A percentile compares a stretch with the other conserved stretches of the same genome.
Evolutionary conservation across 495 filamentous ascomycete species (phyloP).

Genomic region (Poronia punctata): DNA sequence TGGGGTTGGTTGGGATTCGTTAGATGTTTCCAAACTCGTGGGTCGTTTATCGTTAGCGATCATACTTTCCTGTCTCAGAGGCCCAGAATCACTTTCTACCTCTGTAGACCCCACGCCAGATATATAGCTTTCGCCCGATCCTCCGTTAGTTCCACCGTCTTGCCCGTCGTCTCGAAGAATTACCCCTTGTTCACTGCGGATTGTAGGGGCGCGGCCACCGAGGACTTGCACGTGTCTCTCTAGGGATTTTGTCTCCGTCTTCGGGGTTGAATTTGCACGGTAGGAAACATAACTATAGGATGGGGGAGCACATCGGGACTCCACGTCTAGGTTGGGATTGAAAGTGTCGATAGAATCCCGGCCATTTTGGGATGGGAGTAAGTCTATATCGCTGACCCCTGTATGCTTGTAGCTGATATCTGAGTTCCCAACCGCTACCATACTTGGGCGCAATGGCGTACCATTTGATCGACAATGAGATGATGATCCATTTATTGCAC

Average conservation of each 20-base stretch:
- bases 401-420: constrained; percentile 6
- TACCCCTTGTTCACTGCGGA: constrained; percentile 24
- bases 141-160: not conserved
- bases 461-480: constrained; percentile 10
- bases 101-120: not conserved
- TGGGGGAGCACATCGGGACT: constrained; percentile 14
- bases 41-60: too few species aligned
- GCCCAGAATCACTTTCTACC: not conserved
- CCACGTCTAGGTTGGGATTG: constrained; percentile 21
- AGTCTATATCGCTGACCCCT: constrained; percentile 21
- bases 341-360: constrained; percentile 26
- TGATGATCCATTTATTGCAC: constrained; percentile 3
- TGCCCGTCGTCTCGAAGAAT: constrained; percentile 22
- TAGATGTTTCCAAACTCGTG: too few species aligned
- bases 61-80: too few species aligned
- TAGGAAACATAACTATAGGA: constrained; percentile 20
- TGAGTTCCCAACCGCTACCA: constrained; percentile 6
- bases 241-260: constrained; percentile 19
- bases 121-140: not conserved
- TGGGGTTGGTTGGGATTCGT: too few species aligned
- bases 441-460: constrained; percentile 10
- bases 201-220: constrained; percentile 17
- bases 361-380: constrained; percentile 22
- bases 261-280: constrained; percentile 15
- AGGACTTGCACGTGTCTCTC: constrained; percentile 22